phyloP scores from a whole-genome alignment of 164 flowering plant species.

The Magnolia officinalis region DNA sequence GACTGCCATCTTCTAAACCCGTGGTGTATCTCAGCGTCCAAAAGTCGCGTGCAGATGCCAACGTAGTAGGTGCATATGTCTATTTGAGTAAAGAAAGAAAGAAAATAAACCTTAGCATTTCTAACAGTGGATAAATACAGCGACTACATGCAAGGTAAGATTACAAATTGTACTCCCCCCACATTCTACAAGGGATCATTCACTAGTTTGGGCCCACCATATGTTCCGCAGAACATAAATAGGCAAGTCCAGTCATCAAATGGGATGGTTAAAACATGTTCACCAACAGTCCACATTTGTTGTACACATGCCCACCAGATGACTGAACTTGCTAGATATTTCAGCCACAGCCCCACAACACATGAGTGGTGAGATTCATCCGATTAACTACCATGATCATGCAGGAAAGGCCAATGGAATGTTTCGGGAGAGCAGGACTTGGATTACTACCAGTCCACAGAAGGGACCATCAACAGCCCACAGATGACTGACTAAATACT shows the following conservation, averaged over 20 bases:
- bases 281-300: no score
- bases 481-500: not conserved
- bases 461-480: not conserved
- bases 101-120: not conserved
- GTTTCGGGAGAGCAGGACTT: not conserved
- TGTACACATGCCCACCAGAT: no score
- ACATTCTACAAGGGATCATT: no score
- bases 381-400: no score
- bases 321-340: no score
- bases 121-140: no score
- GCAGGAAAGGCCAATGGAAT: no score
- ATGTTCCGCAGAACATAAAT: not conserved
- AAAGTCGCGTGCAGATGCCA: constrained; percentile 86
- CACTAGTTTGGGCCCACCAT: not conserved
- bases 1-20: constrained; percentile 76
- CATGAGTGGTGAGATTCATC: no score
- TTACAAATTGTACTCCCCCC: not conserved
- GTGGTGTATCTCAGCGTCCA: constrained; percentile 81
- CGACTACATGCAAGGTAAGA: no score
- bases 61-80: constrained; percentile 84
- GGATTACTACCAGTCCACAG: not conserved
- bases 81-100: constrained; percentile 10
- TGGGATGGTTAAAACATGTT: no score
- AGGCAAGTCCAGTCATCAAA: no score
- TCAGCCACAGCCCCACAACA: no score